Conservation (phyloP, 2,329 filamentous ascomycete genomes). For the Canariomyces notabilis region DNA sequence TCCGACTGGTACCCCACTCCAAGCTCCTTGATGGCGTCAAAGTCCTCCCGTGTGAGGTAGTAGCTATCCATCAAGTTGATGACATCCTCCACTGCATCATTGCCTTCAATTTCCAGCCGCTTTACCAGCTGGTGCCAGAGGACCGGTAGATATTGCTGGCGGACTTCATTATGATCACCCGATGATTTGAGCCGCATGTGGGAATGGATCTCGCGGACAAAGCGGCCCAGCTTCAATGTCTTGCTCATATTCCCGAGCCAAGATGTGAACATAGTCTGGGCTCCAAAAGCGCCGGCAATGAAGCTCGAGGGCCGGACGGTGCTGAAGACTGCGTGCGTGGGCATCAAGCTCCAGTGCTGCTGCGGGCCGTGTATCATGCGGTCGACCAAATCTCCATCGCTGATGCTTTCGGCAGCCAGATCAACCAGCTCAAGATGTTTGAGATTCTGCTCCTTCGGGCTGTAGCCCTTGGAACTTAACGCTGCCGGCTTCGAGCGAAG, state of each 20-base stretch:
- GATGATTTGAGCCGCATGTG: constrained; percentile 92
- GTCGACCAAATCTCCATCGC: constrained; percentile 92
- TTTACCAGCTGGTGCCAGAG: constrained; percentile 79
- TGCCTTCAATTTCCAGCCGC: constrained; percentile 70
- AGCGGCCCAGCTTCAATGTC: constrained; percentile 68
- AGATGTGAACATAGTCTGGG: constrained; percentile 69
- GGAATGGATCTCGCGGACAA: constrained; percentile 88
- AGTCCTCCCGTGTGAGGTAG: constrained; percentile 90
- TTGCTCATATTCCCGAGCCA: constrained; percentile 98
- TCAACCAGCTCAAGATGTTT: constrained; percentile 84
- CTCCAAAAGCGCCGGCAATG: constrained; percentile 70
- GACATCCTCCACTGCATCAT: constrained; percentile 72
- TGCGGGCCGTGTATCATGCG: constrained; percentile 98
- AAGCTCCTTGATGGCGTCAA: constrained; percentile 86
- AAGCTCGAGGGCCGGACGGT: constrained; percentile 89
- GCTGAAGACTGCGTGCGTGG: constrained; percentile 90
- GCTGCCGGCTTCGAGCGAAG: constrained; percentile 72
- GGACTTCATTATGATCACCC: constrained; percentile 86
- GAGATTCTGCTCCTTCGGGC: constrained; percentile 64
- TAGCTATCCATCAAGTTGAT: constrained; percentile 98
- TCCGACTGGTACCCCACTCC: constrained; percentile 81
- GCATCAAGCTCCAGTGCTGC: constrained; percentile 98
- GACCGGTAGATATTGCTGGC: constrained; percentile 87
- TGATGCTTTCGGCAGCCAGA: constrained; percentile 89
- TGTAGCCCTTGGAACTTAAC: constrained; percentile 52